Evolutionary conservation across 192 early-diverging fungal species (phyloP).

Genomic region (Coemansia reversa): DNA sequence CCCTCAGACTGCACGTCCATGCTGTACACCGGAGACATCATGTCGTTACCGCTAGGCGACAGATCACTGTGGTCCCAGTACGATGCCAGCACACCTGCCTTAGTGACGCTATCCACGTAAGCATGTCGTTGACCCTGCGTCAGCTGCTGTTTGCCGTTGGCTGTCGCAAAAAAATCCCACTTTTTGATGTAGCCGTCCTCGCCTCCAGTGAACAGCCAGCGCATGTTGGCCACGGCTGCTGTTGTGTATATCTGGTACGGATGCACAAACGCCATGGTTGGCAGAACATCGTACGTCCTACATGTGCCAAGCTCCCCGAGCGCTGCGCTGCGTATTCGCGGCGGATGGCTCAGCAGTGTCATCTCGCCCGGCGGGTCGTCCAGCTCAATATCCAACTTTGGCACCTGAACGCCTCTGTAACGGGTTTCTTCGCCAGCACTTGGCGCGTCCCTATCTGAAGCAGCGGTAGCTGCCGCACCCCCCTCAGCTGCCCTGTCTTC

Average conservation of each 20-base stretch:
- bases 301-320: not conserved
- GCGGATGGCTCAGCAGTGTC: conserved; percentile 22
- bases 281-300: conserved; percentile 29
- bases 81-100: conserved; percentile 50
- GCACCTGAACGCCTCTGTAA: not conserved
- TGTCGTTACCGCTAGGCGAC: conserved; percentile 34
- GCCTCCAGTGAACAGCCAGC: conserved; percentile 80
- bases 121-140: conserved; percentile 86
- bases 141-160: conserved; percentile 76
- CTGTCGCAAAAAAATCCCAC: conserved; percentile 86
- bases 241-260: conserved; percentile 65
- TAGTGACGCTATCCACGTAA: conserved; percentile 81
- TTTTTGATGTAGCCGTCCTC: conserved; percentile 96
- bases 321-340: conserved; percentile 1
- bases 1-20: conserved; percentile 92
- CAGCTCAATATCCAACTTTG: conserved; percentile 35
- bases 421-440: not conserved
- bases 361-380: conserved; percentile 44
- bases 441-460: not conserved
- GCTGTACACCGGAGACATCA: conserved; percentile 90
- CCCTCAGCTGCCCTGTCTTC: not conserved
- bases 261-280: conserved; percentile 41
- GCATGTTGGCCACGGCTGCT: conserved; percentile 67
- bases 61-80: conserved; percentile 54
- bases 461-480: not conserved